Conservation (phyloP, 345 rosid species). For the Alliaria petiolata region DNA sequence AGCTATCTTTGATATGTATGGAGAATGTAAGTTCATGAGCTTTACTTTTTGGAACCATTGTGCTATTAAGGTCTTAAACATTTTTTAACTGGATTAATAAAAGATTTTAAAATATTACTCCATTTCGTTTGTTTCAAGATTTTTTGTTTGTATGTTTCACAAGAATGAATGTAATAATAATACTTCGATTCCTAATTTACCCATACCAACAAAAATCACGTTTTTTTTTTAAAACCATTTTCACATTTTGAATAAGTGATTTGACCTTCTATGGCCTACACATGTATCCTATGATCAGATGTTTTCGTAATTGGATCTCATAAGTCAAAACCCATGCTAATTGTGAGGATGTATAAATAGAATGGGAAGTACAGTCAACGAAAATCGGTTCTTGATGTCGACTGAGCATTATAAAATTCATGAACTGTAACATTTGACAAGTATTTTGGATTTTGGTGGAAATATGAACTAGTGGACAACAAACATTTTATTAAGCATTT, state of each 20-base stretch:
- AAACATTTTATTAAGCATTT: background rate
- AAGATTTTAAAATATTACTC: background rate
- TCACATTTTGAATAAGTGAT: slow-evolving; percentile 13
- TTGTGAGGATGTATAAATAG: background rate
- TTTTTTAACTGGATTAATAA: background rate
- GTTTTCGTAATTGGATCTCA: background rate
- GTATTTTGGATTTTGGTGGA: slow-evolving; percentile 5
- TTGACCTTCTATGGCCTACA: slow-evolving; percentile 16
- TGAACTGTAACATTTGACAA: slow-evolving; percentile 6
- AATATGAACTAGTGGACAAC: background rate
- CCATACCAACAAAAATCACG: background rate
- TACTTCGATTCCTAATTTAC: background rate
- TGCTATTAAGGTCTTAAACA: background rate
- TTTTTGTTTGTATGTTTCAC: background rate
- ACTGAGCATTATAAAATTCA: background rate
- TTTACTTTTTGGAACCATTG: no score
- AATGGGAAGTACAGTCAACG: background rate
- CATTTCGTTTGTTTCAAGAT: background rate
- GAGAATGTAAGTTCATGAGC: background rate
- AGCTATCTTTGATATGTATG: slow-evolving; percentile 42
- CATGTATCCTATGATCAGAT: background rate
- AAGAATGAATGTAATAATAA: no score
- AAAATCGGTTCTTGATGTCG: background rate
- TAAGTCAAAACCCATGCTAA: background rate
- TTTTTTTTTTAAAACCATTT: background rate